Conservation (phyloP, 192 early-diverging fungal genomes). For the Coemansia aciculifera region DNA sequence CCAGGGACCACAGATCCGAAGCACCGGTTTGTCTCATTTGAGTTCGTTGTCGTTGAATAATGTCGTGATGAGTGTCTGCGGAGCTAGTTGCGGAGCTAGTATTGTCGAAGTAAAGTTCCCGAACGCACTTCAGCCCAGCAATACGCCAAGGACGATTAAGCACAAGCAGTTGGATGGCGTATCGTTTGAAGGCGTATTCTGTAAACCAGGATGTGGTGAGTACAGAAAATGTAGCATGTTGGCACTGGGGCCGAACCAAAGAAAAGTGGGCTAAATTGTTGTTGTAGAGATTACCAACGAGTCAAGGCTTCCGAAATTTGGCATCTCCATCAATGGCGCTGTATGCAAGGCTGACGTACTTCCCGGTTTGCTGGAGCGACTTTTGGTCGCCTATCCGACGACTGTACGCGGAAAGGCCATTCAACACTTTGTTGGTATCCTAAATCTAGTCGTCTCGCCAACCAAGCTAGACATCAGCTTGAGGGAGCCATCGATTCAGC, state of each 20-base stretch:
- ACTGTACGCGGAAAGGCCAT: background rate
- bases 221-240: background rate
- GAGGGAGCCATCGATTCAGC: constrained; percentile 11
- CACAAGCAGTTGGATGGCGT: constrained; percentile 5
- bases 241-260: background rate
- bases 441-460: constrained; percentile 19
- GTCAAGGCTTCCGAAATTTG: constrained; percentile 1
- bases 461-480: constrained; percentile 30
- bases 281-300: background rate
- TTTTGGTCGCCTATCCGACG: background rate
- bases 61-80: constrained; percentile 18
- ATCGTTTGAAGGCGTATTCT: constrained; percentile 30
- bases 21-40: background rate
- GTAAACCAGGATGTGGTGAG: background rate
- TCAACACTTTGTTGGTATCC: constrained; percentile 14
- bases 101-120: background rate
- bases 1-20: background rate
- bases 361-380: constrained; percentile 15
- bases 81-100: background rate
- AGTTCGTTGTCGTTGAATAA: constrained; percentile 6
- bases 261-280: background rate
- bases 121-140: background rate
- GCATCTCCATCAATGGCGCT: constrained; percentile 21
- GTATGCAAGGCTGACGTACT: constrained; percentile 16
- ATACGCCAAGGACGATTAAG: background rate